These are phyloP conservation scores for Colletotrichum echinochloae DNA, from an alignment of 2,329 filamentous ascomycete species.

Conservation along the genomic window DNA sequence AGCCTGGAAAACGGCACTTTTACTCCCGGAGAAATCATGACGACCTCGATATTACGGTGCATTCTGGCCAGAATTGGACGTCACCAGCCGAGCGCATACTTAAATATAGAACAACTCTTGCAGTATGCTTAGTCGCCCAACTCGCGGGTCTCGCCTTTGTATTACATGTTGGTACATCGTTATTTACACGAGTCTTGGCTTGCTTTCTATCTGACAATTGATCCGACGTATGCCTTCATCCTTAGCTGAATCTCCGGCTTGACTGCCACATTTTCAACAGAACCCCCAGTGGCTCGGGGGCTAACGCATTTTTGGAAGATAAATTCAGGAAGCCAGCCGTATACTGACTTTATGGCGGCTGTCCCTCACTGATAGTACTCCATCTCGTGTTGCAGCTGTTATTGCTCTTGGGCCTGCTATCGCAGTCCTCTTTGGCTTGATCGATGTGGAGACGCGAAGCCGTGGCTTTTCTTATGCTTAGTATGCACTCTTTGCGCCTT, in stretches of 20 bases:
- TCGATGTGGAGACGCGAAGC: background rate
- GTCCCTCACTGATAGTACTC: background rate
- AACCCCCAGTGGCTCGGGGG: too few species aligned
- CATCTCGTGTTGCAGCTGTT: background rate
- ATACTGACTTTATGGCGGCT: background rate
- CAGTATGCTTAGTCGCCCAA: too few species aligned
- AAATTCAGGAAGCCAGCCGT: background rate
- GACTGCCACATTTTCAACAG: background rate
- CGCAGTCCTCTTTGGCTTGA: background rate
- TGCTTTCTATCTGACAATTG: too few species aligned
- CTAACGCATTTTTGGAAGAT: background rate
- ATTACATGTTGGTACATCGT: background rate
- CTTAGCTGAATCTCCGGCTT: background rate
- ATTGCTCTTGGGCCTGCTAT: background rate
- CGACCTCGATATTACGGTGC: constrained; percentile 5
- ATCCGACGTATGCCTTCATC: background rate
- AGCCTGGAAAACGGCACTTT: background rate
- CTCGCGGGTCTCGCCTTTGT: background rate
- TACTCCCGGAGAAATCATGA: background rate
- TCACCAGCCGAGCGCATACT: background rate
- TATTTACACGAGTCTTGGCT: background rate
- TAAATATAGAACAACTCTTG: background rate
- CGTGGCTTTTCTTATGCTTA: background rate
- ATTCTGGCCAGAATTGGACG: background rate
- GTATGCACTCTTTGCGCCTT: background rate